Conservation (phyloP, 208 protist species). For the Crithidia expoeki region DNA sequence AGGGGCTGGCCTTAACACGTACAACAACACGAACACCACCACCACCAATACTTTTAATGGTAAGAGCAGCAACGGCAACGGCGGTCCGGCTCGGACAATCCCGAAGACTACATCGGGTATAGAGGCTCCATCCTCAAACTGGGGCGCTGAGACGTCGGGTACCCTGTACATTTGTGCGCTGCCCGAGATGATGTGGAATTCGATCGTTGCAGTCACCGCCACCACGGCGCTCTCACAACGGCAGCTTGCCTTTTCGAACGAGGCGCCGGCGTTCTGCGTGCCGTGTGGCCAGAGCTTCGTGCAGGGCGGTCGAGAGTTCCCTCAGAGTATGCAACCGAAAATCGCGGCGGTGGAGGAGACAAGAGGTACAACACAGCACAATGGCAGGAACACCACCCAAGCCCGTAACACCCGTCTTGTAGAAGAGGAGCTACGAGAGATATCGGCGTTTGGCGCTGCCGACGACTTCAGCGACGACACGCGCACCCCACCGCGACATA, state of each 20-base stretch:
- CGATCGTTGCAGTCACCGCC: slow-evolving; percentile 14
- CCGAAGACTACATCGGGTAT: slow-evolving; percentile 4
- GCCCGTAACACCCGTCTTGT: not conserved
- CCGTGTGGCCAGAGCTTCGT: slow-evolving; percentile 16
- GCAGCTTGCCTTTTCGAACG: slow-evolving; percentile 22
- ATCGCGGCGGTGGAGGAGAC: too few species aligned
- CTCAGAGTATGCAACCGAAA: not conserved
- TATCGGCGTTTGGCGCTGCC: slow-evolving; percentile 5
- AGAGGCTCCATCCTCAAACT: not conserved
- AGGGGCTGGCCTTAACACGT: not conserved
- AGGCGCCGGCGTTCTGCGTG: slow-evolving; percentile 19
- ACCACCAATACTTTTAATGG: not conserved
- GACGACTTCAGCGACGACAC: slow-evolving; percentile 6
- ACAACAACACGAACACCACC: not conserved
- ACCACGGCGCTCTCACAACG: slow-evolving; percentile 20
- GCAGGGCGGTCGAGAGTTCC: not conserved
- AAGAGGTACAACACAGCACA: not conserved
- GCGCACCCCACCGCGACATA: slow-evolving; percentile 3
- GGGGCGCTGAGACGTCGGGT: not conserved
- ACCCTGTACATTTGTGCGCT: slow-evolving; percentile 28
- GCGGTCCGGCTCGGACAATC: not conserved
- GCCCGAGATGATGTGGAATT: slow-evolving; percentile 26
- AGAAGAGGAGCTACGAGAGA: slow-evolving; percentile 13
- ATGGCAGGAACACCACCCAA: not conserved
- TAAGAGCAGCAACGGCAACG: not conserved